Evolutionary conservation across 345 rosid species (phyloP).

Genomic region (Brassica incana): DNA sequence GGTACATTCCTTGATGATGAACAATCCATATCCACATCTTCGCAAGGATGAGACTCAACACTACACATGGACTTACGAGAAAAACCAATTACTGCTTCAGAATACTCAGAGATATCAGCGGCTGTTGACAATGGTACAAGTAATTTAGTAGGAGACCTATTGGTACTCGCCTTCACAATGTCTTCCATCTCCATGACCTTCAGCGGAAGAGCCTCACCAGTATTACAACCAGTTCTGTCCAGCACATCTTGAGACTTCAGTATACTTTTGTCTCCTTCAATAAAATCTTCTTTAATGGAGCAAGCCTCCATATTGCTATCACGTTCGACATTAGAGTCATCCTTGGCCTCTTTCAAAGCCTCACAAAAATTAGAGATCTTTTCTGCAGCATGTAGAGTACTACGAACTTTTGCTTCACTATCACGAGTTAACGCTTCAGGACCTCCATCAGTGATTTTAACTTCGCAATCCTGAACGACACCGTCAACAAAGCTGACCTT

Average conservation of each 20-base stretch:
- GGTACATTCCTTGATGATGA: slow-evolving; percentile 30
- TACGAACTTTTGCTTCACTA: slow-evolving; percentile 27
- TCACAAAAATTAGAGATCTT: slow-evolving; percentile 38
- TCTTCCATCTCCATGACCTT: slow-evolving; percentile 60
- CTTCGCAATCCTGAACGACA: slow-evolving; percentile 16
- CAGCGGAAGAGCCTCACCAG: slow-evolving; percentile 36
- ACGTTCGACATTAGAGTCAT: slow-evolving; percentile 12
- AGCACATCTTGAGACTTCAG: slow-evolving; percentile 37
- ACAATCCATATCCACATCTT: slow-evolving; percentile 37
- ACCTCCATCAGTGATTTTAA: slow-evolving; percentile 16
- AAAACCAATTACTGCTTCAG: slow-evolving; percentile 25
- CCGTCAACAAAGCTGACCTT: neutral
- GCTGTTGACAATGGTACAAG: slow-evolving; percentile 26
- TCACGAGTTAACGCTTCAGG: slow-evolving; percentile 21
- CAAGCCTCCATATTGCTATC: slow-evolving; percentile 12
- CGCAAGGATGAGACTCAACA: slow-evolving; percentile 37
- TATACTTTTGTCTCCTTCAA: slow-evolving; percentile 25
- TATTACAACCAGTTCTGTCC: slow-evolving; percentile 36
- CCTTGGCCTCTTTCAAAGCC: slow-evolving; percentile 25
- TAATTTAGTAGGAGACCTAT: slow-evolving; percentile 16
- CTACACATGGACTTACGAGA: slow-evolving; percentile 24
- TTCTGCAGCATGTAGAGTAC: slow-evolving; percentile 37
- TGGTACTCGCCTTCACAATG: slow-evolving; percentile 47
- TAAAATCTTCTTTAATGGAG: slow-evolving; percentile 32
- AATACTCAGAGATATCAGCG: slow-evolving; percentile 20